Evolutionary conservation across 192 early-diverging fungal species (phyloP), one percentile per base, ranked within the genome.

Genomic region (Umbelopsis sp.): DNA sequence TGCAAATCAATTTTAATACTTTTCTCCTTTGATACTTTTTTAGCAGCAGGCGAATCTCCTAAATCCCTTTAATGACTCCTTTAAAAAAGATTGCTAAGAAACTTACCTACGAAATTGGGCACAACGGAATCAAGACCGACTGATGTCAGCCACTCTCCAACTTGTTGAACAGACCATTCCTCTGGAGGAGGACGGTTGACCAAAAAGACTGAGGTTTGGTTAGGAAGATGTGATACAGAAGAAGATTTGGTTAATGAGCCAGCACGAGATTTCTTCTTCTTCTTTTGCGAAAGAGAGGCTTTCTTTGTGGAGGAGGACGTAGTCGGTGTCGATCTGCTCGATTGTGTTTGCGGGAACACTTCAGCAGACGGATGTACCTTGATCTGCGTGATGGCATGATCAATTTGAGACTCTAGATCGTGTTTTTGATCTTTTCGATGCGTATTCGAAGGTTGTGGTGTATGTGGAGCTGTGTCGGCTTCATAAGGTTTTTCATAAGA

Each of bases 151-250:
- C 90, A 91, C 21, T 74, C 71, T 5, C 80, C 84, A 23, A 91
- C 90, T 49, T 90, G 79, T 3, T 84, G 67, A 3, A 85, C 81
- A 18, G 83, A 70, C 90, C 90, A 91, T 1, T 48, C 21, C 21
- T 76, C 68, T 1, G 88, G 86, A 35, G 51, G 44, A 21, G n/a
- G 35, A 46, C 37, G 50, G 20, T 44, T 41, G 35, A 52, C 27
- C 49, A 67, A 33, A 11, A 23, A 65, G 37, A 25, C 48, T 45
- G 48, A 33, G 4, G 71, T 41, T 44, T 45, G 71, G 51, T 2
- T 15, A 8, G 64, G 67, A 15, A 45, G 55, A 41, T 46, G 49
- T 41, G 66, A 58, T 18, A 18, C 48, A 23, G 65, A 44, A 20
- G 52, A 76, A 69, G 49, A 52, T 51, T 67, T 51, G 15, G 30